Percentiles rank a stretch among this genome's conserved stretches.
Evolutionary conservation across 1,284 basidiomycete species (phyloP).

Genomic region (Inonotus hispidus): DNA sequence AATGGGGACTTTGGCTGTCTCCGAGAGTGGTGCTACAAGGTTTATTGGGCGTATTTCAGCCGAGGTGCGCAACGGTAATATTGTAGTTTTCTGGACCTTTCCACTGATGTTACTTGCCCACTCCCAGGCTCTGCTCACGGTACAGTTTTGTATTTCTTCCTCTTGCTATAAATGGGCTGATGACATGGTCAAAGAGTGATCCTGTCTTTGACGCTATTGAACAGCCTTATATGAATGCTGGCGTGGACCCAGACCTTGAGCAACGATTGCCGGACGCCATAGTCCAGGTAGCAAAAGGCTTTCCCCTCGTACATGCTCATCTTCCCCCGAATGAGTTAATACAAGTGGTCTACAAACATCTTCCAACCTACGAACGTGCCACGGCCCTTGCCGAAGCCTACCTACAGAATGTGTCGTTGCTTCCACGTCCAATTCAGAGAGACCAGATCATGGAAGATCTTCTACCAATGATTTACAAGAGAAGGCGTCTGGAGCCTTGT

Average conservation of each 20-base stretch:
- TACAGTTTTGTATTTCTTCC: background rate
- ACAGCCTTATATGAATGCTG: no score
- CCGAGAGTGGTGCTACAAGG: slow-evolving; percentile 2
- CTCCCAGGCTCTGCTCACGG: background rate
- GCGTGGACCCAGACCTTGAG: no score
- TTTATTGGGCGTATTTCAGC: slow-evolving; percentile 11
- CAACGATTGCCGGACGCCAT: no score
- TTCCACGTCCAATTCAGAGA: slow-evolving; percentile 8
- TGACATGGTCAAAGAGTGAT: no score
- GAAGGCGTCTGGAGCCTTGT: background rate
- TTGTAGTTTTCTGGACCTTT: background rate
- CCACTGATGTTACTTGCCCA: background rate
- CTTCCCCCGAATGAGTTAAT: no score
- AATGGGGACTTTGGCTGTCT: slow-evolving; percentile 13
- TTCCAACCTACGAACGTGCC: slow-evolving; percentile 17
- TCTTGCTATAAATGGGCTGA: no score
- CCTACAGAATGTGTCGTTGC: slow-evolving; percentile 11
- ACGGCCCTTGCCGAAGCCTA: slow-evolving; percentile 14
- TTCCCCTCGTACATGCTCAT: no score
- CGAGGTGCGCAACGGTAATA: slow-evolving; percentile 7
- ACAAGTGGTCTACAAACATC: background rate
- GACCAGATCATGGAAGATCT: slow-evolving; percentile 17
- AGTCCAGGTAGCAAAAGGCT: no score
- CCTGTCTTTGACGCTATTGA: no score
- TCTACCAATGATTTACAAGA: slow-evolving; percentile 9